Conservation (phyloP, 805 yeast species). For the Sugiyamaella mastotermitis region DNA sequence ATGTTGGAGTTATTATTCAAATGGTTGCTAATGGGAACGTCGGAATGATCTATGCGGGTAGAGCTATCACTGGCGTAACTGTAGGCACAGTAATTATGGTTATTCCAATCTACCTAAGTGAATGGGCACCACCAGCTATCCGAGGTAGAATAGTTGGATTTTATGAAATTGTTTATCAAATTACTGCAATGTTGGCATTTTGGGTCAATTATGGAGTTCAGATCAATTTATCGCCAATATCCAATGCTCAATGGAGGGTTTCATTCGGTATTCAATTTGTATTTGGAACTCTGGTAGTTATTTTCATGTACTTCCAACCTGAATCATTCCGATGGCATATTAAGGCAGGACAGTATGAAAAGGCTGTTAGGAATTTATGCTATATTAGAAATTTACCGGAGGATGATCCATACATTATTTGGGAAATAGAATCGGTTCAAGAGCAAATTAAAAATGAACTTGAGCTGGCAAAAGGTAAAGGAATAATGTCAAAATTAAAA, state of each 20-base stretch:
- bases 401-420: constrained; percentile 9
- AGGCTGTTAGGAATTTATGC: constrained; percentile 6
- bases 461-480: constrained; percentile 10
- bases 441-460: constrained; percentile 10
- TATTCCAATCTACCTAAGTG: constrained; percentile 48
- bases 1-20: constrained; percentile 25
- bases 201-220: constrained; percentile 14
- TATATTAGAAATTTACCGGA: constrained; percentile 11
- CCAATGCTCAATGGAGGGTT: constrained; percentile 9
- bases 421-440: constrained; percentile 12
- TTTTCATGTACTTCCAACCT: constrained; percentile 10
- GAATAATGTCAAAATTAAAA: constrained; percentile 6
- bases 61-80: no score
- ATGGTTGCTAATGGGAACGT: constrained; percentile 22
- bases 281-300: constrained; percentile 7
- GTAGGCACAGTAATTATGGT: constrained; percentile 47
- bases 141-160: constrained; percentile 24
- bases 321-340: constrained; percentile 9
- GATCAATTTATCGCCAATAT: constrained; percentile 8
- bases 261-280: constrained; percentile 9
- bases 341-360: constrained; percentile 3
- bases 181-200: constrained; percentile 12
- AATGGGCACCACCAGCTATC: constrained; percentile 31
- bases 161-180: constrained; percentile 11
- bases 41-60: constrained; percentile 44